phyloP scores from a whole-genome alignment of 306 rosid genomes.

The Quercus parvula region DNA sequence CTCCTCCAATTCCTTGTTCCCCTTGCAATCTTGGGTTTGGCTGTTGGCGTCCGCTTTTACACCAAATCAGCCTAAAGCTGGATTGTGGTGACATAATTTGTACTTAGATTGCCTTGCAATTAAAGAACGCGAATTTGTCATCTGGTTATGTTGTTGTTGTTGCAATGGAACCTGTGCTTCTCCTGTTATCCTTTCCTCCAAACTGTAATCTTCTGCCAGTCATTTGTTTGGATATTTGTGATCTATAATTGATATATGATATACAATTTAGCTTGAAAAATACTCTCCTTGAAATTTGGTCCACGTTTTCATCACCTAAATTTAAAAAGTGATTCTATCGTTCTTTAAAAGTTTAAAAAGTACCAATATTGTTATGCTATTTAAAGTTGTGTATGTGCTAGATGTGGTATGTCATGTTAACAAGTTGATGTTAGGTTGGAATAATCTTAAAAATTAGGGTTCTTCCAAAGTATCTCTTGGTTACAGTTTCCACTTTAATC shows the following conservation, averaged over 20 bases:
- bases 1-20: conserved; percentile 61
- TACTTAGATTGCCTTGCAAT: background rate
- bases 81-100: background rate
- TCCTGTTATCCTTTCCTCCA: background rate
- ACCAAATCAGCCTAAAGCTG: conserved; percentile 34
- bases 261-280: too few relatives aligned
- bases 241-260: background rate
- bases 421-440: too few relatives aligned
- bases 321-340: too few relatives aligned
- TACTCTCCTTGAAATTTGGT: too few relatives aligned
- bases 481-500: too few relatives aligned
- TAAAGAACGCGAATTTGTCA: background rate
- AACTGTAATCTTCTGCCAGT: background rate
- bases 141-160: background rate
- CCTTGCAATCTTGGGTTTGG: conserved; percentile 55
- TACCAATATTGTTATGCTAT: too few relatives aligned
- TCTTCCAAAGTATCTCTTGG: too few relatives aligned
- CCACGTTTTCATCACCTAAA: too few relatives aligned
- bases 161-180: background rate
- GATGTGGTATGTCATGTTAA: too few relatives aligned
- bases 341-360: too few relatives aligned
- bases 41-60: conserved; percentile 49
- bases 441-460: too few relatives aligned
- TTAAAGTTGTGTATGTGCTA: too few relatives aligned
- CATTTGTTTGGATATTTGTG: background rate